Evolutionary conservation across 2,329 filamentous ascomycete species (phyloP).

Genomic region (Cercospora citrullina): DNA sequence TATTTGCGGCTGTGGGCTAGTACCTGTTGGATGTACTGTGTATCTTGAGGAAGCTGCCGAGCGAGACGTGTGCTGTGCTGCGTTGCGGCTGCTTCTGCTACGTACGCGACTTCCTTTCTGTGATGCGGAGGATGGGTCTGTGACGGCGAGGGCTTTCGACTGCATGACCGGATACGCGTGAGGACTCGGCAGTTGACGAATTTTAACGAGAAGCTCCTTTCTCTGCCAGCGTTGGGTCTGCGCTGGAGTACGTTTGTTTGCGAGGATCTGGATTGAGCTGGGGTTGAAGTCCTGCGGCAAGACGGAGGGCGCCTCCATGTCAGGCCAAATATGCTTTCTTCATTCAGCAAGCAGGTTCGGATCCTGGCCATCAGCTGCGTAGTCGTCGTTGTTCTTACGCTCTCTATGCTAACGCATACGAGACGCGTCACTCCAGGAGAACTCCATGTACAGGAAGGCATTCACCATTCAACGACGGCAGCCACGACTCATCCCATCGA

Average conservation of each 20-base stretch:
- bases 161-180: not conserved
- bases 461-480: not conserved
- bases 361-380: not conserved
- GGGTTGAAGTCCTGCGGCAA: not conserved
- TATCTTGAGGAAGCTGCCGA: not conserved
- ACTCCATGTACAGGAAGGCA: not conserved
- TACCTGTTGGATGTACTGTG: not conserved
- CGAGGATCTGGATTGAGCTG: not conserved
- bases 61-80: not conserved
- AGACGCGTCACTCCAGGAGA: not conserved
- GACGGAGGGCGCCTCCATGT: not conserved
- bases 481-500: not conserved
- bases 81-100: not conserved
- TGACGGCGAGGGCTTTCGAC: not conserved
- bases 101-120: not conserved
- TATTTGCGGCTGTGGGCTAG: not conserved
- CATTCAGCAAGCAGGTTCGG: not conserved
- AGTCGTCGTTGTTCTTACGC: not conserved
- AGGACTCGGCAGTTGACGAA: not conserved
- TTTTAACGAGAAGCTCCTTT: not conserved
- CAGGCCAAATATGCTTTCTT: not conserved
- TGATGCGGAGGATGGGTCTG: not conserved
- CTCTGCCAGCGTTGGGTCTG: not conserved
- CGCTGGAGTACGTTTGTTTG: not conserved
- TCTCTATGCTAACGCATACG: not conserved